phyloP scores from a whole-genome alignment of 2,329 filamentous ascomycete genomes.

The Moelleriella libera region DNA sequence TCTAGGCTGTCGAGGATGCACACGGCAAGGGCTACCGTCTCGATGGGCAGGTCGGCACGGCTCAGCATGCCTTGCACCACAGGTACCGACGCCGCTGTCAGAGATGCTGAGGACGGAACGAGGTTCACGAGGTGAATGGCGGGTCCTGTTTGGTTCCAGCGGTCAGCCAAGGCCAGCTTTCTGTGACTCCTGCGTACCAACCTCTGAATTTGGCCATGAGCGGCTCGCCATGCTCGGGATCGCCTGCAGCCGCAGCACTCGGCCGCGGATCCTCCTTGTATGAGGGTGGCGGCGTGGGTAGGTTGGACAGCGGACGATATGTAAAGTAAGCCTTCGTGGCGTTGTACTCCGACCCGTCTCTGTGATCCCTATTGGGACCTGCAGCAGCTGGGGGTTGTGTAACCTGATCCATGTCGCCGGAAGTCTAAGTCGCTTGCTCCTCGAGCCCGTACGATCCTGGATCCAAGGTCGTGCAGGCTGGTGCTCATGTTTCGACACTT shows the following conservation, averaged over 20 bases:
- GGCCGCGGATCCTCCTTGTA: conserved; percentile 27
- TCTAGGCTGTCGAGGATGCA: conserved; percentile 53
- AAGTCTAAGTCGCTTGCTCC: background rate
- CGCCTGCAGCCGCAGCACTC: conserved; percentile 14
- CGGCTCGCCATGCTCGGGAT: conserved; percentile 28
- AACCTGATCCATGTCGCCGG: background rate
- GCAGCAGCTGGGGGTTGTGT: background rate
- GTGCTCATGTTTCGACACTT: background rate
- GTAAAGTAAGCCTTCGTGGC: conserved; percentile 44
- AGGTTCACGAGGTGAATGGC: conserved; percentile 53
- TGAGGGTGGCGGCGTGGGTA: conserved; percentile 51
- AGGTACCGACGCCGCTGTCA: conserved; percentile 41
- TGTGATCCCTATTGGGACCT: background rate
- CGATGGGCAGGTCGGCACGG: conserved; percentile 41
- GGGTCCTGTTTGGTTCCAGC: conserved; percentile 31
- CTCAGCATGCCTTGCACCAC: conserved; percentile 47
- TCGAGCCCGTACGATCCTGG: background rate
- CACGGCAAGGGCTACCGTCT: conserved; percentile 49
- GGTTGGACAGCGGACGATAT: conserved; percentile 52
- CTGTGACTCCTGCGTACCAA: conserved; percentile 9
- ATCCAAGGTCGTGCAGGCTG: background rate
- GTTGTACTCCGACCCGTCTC: conserved; percentile 12
- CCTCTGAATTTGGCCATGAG: conserved; percentile 24
- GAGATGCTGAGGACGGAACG: conserved; percentile 47
- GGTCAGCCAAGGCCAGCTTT: background rate